phyloP scores from a whole-genome alignment of 2,329 filamentous ascomycete genomes.

The Sphaceloma murrayae region DNA sequence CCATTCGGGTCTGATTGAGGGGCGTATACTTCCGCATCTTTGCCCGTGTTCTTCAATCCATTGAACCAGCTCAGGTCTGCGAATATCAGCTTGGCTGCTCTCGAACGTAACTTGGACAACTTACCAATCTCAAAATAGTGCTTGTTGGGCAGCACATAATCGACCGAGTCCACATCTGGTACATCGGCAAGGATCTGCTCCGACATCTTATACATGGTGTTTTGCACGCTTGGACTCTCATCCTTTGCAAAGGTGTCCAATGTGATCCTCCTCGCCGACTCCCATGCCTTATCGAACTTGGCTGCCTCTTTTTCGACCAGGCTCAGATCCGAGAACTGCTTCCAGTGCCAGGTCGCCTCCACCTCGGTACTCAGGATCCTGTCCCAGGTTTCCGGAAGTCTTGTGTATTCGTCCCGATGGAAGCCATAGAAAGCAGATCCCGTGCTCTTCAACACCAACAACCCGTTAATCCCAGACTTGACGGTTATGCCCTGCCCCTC shows the following conservation, averaged over 20 bases:
- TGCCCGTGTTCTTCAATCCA: constrained; percentile 85
- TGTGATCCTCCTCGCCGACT: constrained; percentile 71
- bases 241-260: constrained; percentile 85
- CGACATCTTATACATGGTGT: constrained; percentile 98
- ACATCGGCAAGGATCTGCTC: constrained; percentile 71
- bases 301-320: constrained; percentile 56
- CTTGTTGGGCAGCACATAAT: constrained; percentile 89
- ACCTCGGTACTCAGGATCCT: constrained; percentile 92
- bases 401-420: constrained; percentile 86
- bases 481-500: constrained; percentile 61
- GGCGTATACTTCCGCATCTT: constrained; percentile 89
- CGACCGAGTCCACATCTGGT: constrained; percentile 60
- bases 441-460: constrained; percentile 91
- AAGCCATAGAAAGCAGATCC: constrained; percentile 94
- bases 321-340: constrained; percentile 53
- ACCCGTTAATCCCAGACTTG: constrained; percentile 65
- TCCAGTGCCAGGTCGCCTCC: constrained; percentile 80
- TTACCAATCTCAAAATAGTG: constrained; percentile 94
- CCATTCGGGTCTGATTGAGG: constrained; percentile 91
- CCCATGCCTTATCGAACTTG: constrained; percentile 71
- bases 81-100: constrained; percentile 17
- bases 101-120: constrained; percentile 27
- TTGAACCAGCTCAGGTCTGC: constrained; percentile 94
- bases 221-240: constrained; percentile 84
- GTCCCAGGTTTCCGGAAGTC: constrained; percentile 82